A percentile compares a stretch with the other conserved stretches of the same genome.
These are phyloP conservation scores for Hapsidospora chrysogenum DNA, from an alignment of 495 filamentous ascomycete genomes.

Conservation along the genomic window DNA sequence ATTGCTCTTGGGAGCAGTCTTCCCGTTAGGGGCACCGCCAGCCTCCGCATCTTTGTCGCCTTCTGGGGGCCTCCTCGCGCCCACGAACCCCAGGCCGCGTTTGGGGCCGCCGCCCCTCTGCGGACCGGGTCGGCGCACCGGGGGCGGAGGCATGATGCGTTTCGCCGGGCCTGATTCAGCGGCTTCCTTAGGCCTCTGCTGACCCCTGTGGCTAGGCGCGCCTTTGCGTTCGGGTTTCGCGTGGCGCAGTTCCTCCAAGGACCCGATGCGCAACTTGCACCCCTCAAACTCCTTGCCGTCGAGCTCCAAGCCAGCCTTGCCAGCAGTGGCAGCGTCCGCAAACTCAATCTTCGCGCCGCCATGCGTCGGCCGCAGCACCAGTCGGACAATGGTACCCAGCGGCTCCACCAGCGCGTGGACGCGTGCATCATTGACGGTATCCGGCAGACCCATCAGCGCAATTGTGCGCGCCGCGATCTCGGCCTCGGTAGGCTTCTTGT, in stretches of 20 bases:
- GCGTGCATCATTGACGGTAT: constrained; percentile 55
- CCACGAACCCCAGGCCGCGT: constrained; percentile 30
- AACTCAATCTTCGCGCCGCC: constrained; percentile 84
- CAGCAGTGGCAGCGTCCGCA: constrained; percentile 46
- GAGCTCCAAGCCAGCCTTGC: constrained; percentile 57
- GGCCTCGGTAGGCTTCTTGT: constrained; percentile 7
- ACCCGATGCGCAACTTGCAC: constrained; percentile 50
- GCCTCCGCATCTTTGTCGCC: constrained; percentile 15
- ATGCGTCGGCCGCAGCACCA: constrained; percentile 55
- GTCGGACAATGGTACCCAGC: constrained; percentile 46
- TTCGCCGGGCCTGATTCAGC: constrained; percentile 4
- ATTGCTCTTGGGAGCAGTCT: constrained; percentile 50
- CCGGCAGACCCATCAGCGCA: constrained; percentile 47
- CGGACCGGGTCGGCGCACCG: constrained; percentile 39
- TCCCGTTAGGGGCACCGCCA: constrained; percentile 5
- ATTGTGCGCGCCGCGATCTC: constrained; percentile 38
- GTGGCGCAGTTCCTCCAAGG: constrained; percentile 47
- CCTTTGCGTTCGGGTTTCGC: constrained; percentile 36
- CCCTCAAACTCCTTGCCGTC: constrained; percentile 56
- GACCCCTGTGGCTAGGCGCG: constrained; percentile 17
- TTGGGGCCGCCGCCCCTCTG: constrained; percentile 40
- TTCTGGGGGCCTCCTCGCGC: constrained; percentile 13
- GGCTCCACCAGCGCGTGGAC: constrained; percentile 47
- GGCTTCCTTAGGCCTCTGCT: constrained; percentile 20
- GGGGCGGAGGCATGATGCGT: constrained; percentile 31